A percentile compares a stretch with the other conserved stretches of the same genome.
phyloP scores from a whole-genome alignment of 139 green algal species.

The Closterium sp. region DNA sequence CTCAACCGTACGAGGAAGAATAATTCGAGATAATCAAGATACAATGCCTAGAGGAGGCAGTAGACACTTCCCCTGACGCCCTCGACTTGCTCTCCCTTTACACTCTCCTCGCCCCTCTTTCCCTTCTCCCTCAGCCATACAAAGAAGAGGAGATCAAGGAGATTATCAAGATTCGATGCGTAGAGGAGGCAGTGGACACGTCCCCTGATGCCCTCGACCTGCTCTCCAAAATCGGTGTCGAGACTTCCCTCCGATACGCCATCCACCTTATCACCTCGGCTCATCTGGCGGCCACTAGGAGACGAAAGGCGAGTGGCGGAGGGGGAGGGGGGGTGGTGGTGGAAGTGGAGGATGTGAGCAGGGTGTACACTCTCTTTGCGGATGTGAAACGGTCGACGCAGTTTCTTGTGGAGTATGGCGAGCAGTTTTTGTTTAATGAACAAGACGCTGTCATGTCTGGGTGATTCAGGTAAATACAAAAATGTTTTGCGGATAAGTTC shows the following conservation, averaged over 20 bases:
- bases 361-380: slow-evolving; percentile 94
- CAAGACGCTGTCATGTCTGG: not conserved
- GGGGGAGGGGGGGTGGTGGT: slow-evolving; percentile 61
- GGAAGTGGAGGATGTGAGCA: slow-evolving; percentile 90
- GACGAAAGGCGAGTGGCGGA: slow-evolving; percentile 62
- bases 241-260: slow-evolving; percentile 93
- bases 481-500: too few relatives aligned
- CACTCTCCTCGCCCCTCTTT: not conserved
- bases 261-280: slow-evolving; percentile 95
- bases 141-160: slow-evolving; percentile 85
- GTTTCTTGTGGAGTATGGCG: slow-evolving; percentile 91
- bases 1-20: not conserved
- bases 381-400: slow-evolving; percentile 89
- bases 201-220: slow-evolving; percentile 88
- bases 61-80: not conserved
- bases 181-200: slow-evolving; percentile 95
- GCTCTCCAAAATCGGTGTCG: slow-evolving; percentile 92
- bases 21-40: not conserved
- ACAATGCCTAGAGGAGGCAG: not conserved
- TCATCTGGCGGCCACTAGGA: slow-evolving; percentile 73
- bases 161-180: slow-evolving; percentile 93
- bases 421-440: slow-evolving; percentile 99
- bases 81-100: slow-evolving; percentile 63
- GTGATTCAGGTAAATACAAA: not conserved
- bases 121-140: slow-evolving; percentile 67